A percentile compares a stretch with the other conserved stretches of the same genome.
These are phyloP conservation scores for Climacium dendroides DNA, from an alignment of 225 moss, liverwort and hornwort species.

Conservation along the genomic window DNA sequence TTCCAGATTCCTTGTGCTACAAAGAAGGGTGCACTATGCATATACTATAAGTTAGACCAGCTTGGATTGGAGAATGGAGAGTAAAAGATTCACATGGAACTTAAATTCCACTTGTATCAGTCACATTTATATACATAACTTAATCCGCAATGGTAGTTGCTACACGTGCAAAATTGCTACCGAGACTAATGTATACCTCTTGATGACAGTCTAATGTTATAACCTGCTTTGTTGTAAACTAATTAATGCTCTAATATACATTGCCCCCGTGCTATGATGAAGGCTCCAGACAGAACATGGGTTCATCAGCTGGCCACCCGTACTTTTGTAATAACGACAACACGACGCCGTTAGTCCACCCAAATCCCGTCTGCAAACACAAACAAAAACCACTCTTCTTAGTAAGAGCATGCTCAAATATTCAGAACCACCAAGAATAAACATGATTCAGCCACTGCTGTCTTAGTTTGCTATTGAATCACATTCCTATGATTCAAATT, in stretches of 20 bases:
- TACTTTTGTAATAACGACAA: conserved; percentile 38
- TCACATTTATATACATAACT: conserved; percentile 20
- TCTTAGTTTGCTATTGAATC: neutral
- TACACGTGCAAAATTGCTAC: conserved; percentile 15
- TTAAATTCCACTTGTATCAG: neutral
- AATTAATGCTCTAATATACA: neutral
- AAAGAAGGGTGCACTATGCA: neutral
- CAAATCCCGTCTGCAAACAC: conserved; percentile 42
- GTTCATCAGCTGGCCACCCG: conserved; percentile 35
- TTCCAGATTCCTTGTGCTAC: neutral
- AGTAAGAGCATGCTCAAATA: neutral
- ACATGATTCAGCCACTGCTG: neutral
- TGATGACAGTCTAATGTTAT: neutral
- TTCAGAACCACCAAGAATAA: neutral
- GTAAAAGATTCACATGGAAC: neutral
- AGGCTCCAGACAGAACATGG: conserved; percentile 21
- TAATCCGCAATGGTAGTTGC: conserved; percentile 12
- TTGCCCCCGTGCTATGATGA: neutral
- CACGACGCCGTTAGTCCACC: conserved; percentile 48
- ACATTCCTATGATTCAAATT: neutral
- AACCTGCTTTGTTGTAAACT: neutral
- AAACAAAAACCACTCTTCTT: neutral
- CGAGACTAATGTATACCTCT: neutral
- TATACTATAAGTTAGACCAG: neutral
- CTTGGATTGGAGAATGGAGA: neutral